These are phyloP conservation scores for Hyaloraphidium curvatum DNA, from an alignment of 192 early-diverging fungal genomes.

Conservation along the genomic window DNA sequence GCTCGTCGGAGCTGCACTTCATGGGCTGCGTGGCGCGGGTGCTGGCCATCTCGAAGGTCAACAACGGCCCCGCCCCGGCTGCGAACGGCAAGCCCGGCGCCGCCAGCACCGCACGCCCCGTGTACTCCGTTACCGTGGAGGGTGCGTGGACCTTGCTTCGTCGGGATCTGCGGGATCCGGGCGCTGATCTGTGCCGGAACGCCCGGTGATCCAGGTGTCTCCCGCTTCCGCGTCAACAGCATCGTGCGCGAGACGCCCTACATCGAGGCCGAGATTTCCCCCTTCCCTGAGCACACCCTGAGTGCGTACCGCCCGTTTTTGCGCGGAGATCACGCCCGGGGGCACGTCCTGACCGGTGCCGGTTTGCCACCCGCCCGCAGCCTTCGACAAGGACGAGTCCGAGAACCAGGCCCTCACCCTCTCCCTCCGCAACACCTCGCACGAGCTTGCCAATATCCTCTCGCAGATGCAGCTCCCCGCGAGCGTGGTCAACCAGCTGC, in stretches of 20 bases:
- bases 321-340: no score
- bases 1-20: slow-evolving; percentile 29
- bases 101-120: slow-evolving; percentile 3
- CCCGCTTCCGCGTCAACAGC: slow-evolving; percentile 33
- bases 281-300: slow-evolving; percentile 23
- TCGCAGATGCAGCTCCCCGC: slow-evolving; percentile 42
- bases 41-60: slow-evolving; percentile 7
- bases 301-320: no score
- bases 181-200: no score
- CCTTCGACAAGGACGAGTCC: slow-evolving; percentile 24
- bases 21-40: slow-evolving; percentile 25
- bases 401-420: slow-evolving; percentile 30
- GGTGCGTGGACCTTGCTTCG: slow-evolving; percentile 17
- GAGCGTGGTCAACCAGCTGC: slow-evolving; percentile 34
- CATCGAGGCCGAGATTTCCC: slow-evolving; percentile 29
- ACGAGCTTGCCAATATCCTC: slow-evolving; percentile 26
- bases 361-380: no score
- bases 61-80: not conserved
- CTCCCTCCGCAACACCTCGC: slow-evolving; percentile 26
- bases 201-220: slow-evolving; percentile 20
- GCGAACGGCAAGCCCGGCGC: slow-evolving; percentile 10
- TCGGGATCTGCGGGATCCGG: no score
- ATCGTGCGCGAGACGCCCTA: slow-evolving; percentile 23
- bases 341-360: no score
- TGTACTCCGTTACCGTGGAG: slow-evolving; percentile 43